Evolutionary conservation across 441 rosid genomes (phyloP).

Genomic region (Capsella rubella): DNA sequence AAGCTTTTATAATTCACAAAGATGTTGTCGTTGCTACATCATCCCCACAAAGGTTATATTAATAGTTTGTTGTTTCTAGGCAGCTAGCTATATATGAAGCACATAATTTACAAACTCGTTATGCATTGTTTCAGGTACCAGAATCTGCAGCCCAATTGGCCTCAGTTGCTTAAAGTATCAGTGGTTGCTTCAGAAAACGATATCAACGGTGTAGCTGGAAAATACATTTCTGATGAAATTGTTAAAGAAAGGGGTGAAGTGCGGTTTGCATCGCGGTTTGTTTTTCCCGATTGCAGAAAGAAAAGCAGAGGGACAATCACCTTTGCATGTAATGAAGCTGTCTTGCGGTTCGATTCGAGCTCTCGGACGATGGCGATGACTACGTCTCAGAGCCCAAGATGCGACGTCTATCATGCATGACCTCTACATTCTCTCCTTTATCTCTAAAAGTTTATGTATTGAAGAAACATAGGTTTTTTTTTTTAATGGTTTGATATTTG

Average conservation of each 20-base stretch:
- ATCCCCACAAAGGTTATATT: not conserved
- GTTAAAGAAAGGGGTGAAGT: not conserved
- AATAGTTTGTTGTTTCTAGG: not conserved
- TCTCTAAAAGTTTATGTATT: too few relatives aligned
- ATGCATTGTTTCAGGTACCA: not conserved
- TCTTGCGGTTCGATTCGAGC: not conserved
- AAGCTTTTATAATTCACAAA: not conserved
- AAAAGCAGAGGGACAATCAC: not conserved
- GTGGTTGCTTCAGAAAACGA: not conserved
- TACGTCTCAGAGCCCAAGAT: not conserved
- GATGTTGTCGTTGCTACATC: too few relatives aligned
- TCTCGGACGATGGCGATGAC: not conserved
- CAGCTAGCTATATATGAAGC: not conserved
- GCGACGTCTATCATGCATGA: too few relatives aligned
- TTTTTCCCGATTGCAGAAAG: not conserved
- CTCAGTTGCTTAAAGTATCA: not conserved
- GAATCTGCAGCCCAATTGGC: not conserved
- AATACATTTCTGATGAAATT: not conserved
- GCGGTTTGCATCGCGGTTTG: not conserved
- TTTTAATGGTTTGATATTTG: too few relatives aligned
- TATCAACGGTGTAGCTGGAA: not conserved
- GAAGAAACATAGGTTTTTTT: too few relatives aligned
- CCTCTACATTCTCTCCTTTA: too few relatives aligned
- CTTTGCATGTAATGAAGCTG: not conserved
- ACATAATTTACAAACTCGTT: not conserved